phyloP scores from a whole-genome alignment of 139 green algal species.

The Microglena sp. region DNA sequence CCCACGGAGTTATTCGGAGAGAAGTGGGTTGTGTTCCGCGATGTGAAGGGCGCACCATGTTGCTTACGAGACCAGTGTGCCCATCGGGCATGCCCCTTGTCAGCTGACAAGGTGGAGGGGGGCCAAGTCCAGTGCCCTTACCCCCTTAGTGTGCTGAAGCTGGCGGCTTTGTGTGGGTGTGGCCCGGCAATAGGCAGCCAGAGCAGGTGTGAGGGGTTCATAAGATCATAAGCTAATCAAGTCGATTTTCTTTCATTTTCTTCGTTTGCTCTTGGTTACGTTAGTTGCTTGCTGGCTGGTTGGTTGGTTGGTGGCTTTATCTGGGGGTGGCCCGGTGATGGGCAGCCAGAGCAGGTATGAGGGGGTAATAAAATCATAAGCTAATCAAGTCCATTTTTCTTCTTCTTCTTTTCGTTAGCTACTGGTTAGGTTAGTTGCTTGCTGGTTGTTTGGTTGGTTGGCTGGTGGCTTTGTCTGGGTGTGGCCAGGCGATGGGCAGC shows the following conservation, averaged over 20 bases:
- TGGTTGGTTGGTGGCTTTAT: constrained; percentile 89
- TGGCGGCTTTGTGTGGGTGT: constrained; percentile 93
- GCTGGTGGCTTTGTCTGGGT: constrained; percentile 91
- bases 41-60: constrained; percentile 42
- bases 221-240: too few species aligned
- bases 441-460: too few species aligned
- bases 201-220: constrained; percentile 30
- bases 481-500: constrained; percentile 68
- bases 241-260: too few species aligned
- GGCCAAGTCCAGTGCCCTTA: constrained; percentile 80
- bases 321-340: constrained; percentile 90
- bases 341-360: constrained; percentile 25
- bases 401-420: too few species aligned
- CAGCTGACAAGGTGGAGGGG: constrained; percentile 59
- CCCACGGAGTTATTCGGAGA: constrained; percentile 90
- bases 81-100: constrained; percentile 90
- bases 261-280: too few species aligned
- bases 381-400: too few species aligned
- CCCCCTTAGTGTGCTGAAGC: constrained; percentile 62
- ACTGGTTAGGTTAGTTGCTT: too few species aligned
- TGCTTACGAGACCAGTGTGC: constrained; percentile 88
- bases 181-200: constrained; percentile 59
- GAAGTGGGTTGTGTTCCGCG: constrained; percentile 93
- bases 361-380: too few species aligned
- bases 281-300: too few species aligned